phyloP scores from a whole-genome alignment of 495 filamentous ascomycete species.

The Penicillium paxilli region DNA sequence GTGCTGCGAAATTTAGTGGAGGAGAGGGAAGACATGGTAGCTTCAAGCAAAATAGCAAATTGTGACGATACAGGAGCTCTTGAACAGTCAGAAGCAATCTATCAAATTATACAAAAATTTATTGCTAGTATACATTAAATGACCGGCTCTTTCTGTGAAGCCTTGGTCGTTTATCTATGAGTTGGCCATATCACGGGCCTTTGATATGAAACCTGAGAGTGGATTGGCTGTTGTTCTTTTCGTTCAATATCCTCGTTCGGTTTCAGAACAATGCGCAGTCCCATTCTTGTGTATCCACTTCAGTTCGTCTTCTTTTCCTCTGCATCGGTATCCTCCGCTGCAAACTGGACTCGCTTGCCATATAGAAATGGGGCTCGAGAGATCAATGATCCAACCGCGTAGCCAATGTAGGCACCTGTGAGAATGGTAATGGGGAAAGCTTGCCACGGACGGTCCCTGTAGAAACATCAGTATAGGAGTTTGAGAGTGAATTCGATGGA shows the following conservation, averaged over 20 bases:
- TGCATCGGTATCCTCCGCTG: constrained; percentile 24
- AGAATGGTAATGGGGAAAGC: constrained; percentile 93
- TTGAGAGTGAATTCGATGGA: neutral
- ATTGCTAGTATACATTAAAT: constrained; percentile 13
- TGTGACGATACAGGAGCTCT: too few relatives aligned
- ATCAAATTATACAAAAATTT: neutral
- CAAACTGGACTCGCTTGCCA: constrained; percentile 65
- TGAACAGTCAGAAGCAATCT: neutral
- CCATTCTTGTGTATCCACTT: too few relatives aligned
- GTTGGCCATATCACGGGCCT: too few relatives aligned
- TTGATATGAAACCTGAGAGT: too few relatives aligned
- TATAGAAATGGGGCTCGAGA: constrained; percentile 56
- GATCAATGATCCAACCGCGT: constrained; percentile 58
- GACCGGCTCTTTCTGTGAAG: neutral
- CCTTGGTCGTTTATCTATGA: neutral
- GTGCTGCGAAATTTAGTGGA: constrained; percentile 40
- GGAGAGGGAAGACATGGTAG: constrained; percentile 44
- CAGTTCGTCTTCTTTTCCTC: constrained; percentile 33
- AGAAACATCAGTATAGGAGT: neutral
- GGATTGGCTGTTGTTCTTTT: neutral
- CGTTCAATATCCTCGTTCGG: neutral
- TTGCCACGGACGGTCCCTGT: constrained; percentile 90
- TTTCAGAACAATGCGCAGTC: too few relatives aligned
- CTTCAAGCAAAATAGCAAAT: constrained; percentile 30
- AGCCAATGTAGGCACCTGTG: constrained; percentile 69